phyloP scores from a whole-genome alignment of 176 grass and related monocot species.

The Oryza glaberrima region DNA sequence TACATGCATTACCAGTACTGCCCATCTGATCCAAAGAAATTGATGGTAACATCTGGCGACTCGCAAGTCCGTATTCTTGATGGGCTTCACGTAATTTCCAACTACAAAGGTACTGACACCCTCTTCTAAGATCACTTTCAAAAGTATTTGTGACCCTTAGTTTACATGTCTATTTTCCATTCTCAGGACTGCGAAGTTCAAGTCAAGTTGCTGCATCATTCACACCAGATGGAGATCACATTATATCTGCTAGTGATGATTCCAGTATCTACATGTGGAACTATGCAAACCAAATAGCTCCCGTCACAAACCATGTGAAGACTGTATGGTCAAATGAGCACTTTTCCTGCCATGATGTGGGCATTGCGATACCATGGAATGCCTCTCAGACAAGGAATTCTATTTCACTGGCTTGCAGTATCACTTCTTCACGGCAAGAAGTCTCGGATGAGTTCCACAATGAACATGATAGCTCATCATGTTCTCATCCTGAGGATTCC shows the following conservation, averaged over 20 bases:
- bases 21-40: conserved; percentile 73
- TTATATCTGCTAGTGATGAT: conserved; percentile 73
- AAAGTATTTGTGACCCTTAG: conserved; percentile 5
- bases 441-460: conserved; percentile 27
- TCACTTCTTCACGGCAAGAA: conserved; percentile 53
- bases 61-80: conserved; percentile 85
- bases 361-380: conserved; percentile 86
- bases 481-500: conserved; percentile 40
- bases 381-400: conserved; percentile 45
- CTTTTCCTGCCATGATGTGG: conserved; percentile 58
- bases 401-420: conserved; percentile 49
- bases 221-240: conserved; percentile 81
- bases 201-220: conserved; percentile 80
- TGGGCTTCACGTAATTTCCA: conserved; percentile 68
- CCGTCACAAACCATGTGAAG: conserved; percentile 41
- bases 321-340: conserved; percentile 67
- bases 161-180: conserved; percentile 22
- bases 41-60: conserved; percentile 89
- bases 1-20: conserved; percentile 68
- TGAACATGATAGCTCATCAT: conserved; percentile 1
- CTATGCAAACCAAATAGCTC: conserved; percentile 58
- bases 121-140: not conserved
- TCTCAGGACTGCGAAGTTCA: conserved; percentile 61
- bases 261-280: conserved; percentile 83
- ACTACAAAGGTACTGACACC: conserved; percentile 69